Evolutionary conservation across 371 early-diverging fungal species (phyloP), one percentile per base, ranked within the genome.

Genomic region (Mortierella sp.): DNA sequence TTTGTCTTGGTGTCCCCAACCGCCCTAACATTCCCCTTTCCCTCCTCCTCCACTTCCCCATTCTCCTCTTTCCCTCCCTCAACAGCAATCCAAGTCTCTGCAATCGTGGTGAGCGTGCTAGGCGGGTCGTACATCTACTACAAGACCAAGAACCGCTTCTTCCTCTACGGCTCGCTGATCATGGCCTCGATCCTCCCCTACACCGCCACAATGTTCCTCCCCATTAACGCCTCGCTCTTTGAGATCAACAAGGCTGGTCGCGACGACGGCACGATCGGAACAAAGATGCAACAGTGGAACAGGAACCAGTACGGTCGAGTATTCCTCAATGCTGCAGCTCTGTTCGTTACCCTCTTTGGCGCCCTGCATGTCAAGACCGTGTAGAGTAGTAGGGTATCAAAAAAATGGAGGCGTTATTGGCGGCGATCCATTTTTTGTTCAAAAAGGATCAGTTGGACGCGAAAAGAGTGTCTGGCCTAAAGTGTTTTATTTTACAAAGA

Each of bases 131-230:
- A 34, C 34, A 37, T 76, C 16, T 76, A 76, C 52, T 70, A 66
- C 53, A 71, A 71, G 76, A 76, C 71, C 65, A 66, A 70, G 71
- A 70, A 66, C 50, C 50, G 58, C 9, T 71, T 39, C 50, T 76
- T 66, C 50, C 61, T 76, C 37, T 71, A 70, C 26, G 44, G 66
- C 22, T 22, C 66, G 7, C 3, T 76, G 40, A 52, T 70, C 43
- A 71, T 76, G 77, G 41, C 43, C 44, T 71, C 71, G 11, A 66
- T 76, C 50, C 22, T 76, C 6, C 77, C 77, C 11, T 76, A 71
- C 47, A 76, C 77, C 11, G 16, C 31, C 13, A 63, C 47, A 4
- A 53, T 76, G 47, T 61, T 76, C n/a, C 2, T 76, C n/a, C 77
- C 71, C 9, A 76, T 76, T 34, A 76, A 71, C 58, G 58, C 53